These are phyloP conservation scores for Ochetophila trinervis DNA, from an alignment of 306 rosid genomes.

Conservation along the genomic window DNA sequence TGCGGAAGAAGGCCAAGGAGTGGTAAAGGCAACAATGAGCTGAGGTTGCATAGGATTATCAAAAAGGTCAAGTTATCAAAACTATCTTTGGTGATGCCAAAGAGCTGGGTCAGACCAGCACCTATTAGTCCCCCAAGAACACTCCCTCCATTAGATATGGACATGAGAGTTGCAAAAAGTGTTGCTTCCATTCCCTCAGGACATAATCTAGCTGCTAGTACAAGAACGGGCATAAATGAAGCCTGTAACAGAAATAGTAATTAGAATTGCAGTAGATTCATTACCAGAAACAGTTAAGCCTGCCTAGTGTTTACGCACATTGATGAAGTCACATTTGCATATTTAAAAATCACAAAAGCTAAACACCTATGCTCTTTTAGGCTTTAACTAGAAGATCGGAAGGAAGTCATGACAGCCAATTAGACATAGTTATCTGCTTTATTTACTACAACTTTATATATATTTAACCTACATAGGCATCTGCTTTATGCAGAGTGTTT, in stretches of 20 bases:
- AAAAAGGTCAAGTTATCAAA: conserved; percentile 72
- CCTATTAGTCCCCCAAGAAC: conserved; percentile 93
- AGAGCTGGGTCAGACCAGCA: conserved; percentile 80
- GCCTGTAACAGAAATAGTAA: conserved; percentile 50
- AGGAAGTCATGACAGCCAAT: too few species aligned
- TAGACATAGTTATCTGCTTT: too few species aligned
- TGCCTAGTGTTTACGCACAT: neutral
- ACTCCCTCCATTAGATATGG: conserved; percentile 85
- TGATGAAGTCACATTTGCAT: too few species aligned
- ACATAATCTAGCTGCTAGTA: conserved; percentile 88
- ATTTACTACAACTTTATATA: too few species aligned
- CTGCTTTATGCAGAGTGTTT: too few species aligned
- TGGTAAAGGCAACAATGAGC: conserved; percentile 87
- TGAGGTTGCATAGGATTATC: conserved; percentile 84
- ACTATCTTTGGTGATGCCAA: conserved; percentile 82
- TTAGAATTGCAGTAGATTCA: conserved; percentile 20
- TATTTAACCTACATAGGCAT: too few species aligned
- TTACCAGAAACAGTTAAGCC: neutral
- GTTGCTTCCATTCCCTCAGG: conserved; percentile 99
- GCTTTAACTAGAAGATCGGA: too few species aligned
- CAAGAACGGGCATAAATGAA: conserved; percentile 98
- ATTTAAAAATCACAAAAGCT: too few species aligned
- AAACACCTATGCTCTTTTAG: too few species aligned
- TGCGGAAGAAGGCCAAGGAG: conserved; percentile 87
- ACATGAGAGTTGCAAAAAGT: conserved; percentile 98